Conservation (phyloP, 345 rosid genomes). For the Orychophragmus violaceus region DNA sequence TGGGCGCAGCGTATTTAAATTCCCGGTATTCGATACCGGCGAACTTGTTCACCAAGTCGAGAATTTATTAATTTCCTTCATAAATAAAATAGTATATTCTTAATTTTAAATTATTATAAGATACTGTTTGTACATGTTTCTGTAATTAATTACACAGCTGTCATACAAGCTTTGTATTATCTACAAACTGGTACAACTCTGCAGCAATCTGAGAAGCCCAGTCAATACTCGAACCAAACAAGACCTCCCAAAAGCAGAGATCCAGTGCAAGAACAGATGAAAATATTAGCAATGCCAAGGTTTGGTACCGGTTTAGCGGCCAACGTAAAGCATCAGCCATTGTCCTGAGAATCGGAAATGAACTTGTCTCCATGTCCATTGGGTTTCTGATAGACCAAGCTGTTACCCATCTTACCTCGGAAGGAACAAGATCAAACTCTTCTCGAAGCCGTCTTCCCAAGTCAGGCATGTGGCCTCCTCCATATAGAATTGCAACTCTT, state of each 20-base stretch:
- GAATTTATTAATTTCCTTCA: neutral
- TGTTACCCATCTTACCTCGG: conserved; percentile 65
- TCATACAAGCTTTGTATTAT: conserved; percentile 35
- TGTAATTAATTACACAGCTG: neutral
- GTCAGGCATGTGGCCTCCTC: too few relatives aligned
- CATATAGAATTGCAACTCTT: conserved; percentile 68
- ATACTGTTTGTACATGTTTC: neutral
- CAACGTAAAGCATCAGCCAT: conserved; percentile 75
- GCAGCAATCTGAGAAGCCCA: conserved; percentile 50
- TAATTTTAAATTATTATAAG: neutral
- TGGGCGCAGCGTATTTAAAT: conserved; percentile 5
- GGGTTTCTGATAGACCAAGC: conserved; percentile 89
- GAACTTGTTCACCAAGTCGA: conserved; percentile 21
- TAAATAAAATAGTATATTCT: neutral
- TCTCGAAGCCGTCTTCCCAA: too few relatives aligned
- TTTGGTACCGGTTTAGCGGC: conserved; percentile 87
- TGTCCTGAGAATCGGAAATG: conserved; percentile 54
- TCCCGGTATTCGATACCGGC: neutral
- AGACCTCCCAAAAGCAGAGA: conserved; percentile 85
- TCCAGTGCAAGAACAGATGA: conserved; percentile 73
- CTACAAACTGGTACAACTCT: conserved; percentile 36
- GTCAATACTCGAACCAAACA: conserved; percentile 48
- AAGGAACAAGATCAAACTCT: too few relatives aligned
- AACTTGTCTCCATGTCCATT: conserved; percentile 31
- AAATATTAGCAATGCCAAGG: conserved; percentile 66